A percentile compares a stretch with the other conserved stretches of the same genome.
Conservation (phyloP, 768 basidiomycete species). For the Tricholoma sp. region DNA sequence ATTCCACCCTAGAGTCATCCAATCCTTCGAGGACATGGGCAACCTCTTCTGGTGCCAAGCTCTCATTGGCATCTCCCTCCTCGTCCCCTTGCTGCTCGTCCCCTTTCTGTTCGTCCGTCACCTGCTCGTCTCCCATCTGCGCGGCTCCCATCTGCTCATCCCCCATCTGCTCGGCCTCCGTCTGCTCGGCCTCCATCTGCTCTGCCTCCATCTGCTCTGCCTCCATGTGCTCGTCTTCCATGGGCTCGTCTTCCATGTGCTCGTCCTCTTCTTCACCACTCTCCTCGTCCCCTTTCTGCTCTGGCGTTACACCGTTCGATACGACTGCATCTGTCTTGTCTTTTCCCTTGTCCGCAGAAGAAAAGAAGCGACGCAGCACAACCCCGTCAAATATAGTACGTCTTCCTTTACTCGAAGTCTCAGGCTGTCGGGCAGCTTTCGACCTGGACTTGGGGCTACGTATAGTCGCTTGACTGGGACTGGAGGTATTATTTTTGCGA, state of each 20-base stretch:
- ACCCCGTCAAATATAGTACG: slow-evolving; percentile 16
- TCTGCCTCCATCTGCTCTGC: too few relatives aligned
- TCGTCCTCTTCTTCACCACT: slow-evolving; percentile 4
- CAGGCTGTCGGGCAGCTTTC: neutral
- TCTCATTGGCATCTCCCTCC: neutral
- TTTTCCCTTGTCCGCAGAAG: slow-evolving; percentile 5
- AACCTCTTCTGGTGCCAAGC: slow-evolving; percentile 1
- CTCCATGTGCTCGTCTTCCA: slow-evolving; percentile 3
- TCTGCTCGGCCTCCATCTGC: too few relatives aligned
- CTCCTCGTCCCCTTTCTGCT: neutral
- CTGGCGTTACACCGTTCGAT: neutral
- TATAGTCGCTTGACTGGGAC: neutral
- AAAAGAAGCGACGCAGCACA: slow-evolving; percentile 2
- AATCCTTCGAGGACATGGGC: slow-evolving; percentile 6
- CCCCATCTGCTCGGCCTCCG: neutral
- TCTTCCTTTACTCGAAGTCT: neutral
- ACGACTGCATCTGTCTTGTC: slow-evolving; percentile 1
- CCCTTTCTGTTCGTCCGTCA: neutral
- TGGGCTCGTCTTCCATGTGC: neutral
- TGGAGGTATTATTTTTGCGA: neutral
- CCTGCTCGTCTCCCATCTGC: neutral
- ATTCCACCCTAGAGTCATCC: slow-evolving; percentile 8
- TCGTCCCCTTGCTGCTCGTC: neutral
- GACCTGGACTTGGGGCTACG: neutral
- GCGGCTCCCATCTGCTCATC: neutral